Conservation (phyloP, 1,139 yeast genomes). For the Candida glucosophila region DNA sequence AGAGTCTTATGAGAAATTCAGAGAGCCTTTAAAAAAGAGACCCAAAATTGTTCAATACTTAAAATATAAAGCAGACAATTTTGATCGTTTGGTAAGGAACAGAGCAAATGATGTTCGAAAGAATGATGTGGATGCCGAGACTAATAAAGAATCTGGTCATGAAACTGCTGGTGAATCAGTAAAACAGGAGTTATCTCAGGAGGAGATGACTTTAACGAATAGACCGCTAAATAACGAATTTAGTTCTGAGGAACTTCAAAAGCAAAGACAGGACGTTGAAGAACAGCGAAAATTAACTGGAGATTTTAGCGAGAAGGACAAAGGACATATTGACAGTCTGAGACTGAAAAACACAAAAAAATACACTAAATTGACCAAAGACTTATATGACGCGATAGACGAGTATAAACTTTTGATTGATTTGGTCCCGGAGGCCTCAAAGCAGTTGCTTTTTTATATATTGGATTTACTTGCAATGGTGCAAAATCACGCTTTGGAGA, state of each 20-base stretch:
- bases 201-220: constrained; percentile 10
- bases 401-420: constrained; percentile 66
- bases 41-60: constrained; percentile 55
- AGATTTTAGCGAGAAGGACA: constrained; percentile 1
- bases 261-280: not conserved
- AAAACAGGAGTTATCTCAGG: constrained; percentile 6
- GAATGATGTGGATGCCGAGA: constrained; percentile 2
- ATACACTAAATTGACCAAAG: constrained; percentile 41
- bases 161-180: not conserved
- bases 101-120: constrained; percentile 1
- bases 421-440: constrained; percentile 58
- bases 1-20: constrained; percentile 64
- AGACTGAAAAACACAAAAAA: constrained; percentile 20
- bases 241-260: constrained; percentile 1
- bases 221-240: constrained; percentile 12
- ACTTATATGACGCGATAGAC: constrained; percentile 60
- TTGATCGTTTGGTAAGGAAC: constrained; percentile 13
- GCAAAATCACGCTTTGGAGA: constrained; percentile 66
- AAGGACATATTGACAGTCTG: constrained; percentile 7
- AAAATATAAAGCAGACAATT: constrained; percentile 44
- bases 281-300: not conserved
- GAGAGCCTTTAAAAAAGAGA: constrained; percentile 64
- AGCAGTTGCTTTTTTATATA: constrained; percentile 80
- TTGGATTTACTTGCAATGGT: constrained; percentile 82
- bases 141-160: not conserved